Evolutionary conservation across 306 rosid species (phyloP).

Genomic region (Lotus japonicus): DNA sequence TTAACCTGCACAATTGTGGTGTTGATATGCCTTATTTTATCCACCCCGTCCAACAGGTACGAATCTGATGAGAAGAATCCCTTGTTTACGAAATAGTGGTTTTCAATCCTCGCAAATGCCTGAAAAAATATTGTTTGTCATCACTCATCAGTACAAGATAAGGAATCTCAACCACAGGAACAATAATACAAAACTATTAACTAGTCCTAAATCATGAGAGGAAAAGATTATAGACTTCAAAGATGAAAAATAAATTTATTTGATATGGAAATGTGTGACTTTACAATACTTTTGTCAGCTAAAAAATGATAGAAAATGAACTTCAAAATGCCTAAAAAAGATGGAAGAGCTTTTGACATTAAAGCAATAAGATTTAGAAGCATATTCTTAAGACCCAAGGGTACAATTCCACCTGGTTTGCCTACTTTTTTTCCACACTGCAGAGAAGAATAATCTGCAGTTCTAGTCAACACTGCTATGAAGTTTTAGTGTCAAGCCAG

Average conservation of each 20-base stretch:
- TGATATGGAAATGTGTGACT: not conserved
- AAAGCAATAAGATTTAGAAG: not conserved
- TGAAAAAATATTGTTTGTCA: constrained; percentile 22
- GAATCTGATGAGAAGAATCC: constrained; percentile 88
- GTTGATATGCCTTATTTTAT: constrained; percentile 78
- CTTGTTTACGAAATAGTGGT: constrained; percentile 77
- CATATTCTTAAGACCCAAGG: not conserved
- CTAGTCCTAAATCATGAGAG: not conserved
- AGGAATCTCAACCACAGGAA: constrained; percentile 11
- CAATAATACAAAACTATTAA: not conserved
- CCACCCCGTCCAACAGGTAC: constrained; percentile 67
- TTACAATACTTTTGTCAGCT: not conserved
- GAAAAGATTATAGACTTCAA: not conserved
- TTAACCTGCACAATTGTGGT: constrained; percentile 79
- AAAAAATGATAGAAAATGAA: not conserved
- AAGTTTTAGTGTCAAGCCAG: not conserved
- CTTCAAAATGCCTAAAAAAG: not conserved
- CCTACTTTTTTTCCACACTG: not conserved
- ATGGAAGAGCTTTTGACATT: not conserved
- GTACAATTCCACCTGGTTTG: not conserved
- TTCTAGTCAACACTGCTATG: not conserved
- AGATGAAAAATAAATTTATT: not conserved
- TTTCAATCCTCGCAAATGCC: constrained; percentile 99
- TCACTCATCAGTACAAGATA: not conserved
- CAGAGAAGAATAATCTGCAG: not conserved